These are phyloP conservation scores for Sporothrix inflata DNA, from an alignment of 2,329 filamentous ascomycete species.

Conservation along the genomic window DNA sequence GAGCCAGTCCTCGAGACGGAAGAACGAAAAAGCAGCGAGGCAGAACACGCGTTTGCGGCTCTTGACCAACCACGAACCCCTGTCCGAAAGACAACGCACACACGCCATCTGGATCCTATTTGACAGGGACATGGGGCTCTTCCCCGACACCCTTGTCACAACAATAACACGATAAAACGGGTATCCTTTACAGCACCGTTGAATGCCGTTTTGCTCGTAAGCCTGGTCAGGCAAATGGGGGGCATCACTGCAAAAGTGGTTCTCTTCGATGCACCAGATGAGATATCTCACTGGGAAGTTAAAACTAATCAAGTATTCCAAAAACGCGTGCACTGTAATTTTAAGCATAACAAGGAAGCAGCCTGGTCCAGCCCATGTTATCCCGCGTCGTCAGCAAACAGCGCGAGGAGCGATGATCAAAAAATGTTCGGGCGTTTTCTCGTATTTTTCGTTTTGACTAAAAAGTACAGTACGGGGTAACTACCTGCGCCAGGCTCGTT, in stretches of 20 bases:
- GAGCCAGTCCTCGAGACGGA: background rate
- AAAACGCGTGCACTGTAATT: background rate
- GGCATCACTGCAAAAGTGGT: too few relatives aligned
- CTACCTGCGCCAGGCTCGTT: background rate
- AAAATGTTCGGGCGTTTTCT: background rate
- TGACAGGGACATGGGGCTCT: too few relatives aligned
- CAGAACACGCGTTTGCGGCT: slow-evolving; percentile 14
- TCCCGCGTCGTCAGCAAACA: background rate
- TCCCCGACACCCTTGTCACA: background rate
- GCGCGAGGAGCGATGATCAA: background rate
- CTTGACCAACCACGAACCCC: background rate
- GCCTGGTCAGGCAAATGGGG: too few relatives aligned
- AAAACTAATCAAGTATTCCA: background rate
- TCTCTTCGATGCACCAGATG: too few relatives aligned
- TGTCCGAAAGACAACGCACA: background rate
- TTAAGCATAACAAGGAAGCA: background rate
- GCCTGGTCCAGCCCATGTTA: background rate
- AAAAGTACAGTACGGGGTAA: background rate
- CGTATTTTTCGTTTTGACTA: background rate
- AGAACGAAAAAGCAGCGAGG: background rate
- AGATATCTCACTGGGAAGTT: too few relatives aligned
- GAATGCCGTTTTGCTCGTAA: background rate
- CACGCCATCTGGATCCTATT: slow-evolving; percentile 5
- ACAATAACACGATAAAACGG: slow-evolving; percentile 1
- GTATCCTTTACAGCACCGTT: background rate